Percentiles rank a stretch among this genome's conserved stretches.
Conservation (phyloP, 108 stramenopile genomes). For the Cyclotella sp. region DNA sequence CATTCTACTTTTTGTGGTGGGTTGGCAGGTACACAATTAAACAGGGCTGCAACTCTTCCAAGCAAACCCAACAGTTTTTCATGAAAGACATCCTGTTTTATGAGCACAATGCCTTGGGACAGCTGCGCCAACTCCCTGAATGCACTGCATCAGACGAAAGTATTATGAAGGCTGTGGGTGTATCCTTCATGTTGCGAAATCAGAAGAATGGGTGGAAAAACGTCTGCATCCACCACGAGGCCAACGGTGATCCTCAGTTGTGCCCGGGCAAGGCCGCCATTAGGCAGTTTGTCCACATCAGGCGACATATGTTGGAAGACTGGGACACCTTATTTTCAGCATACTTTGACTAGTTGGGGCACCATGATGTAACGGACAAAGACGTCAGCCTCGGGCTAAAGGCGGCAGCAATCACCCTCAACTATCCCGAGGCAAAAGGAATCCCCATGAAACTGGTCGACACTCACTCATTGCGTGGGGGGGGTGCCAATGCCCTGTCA, state of each 20-base stretch:
- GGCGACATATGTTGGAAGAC: not conserved
- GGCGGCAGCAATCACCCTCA: not conserved
- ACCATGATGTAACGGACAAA: slow-evolving; percentile 2
- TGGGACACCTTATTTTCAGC: slow-evolving; percentile 8
- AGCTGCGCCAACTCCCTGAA: not conserved
- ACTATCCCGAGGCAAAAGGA: slow-evolving; percentile 11
- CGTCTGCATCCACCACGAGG: not conserved
- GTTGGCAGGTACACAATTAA: slow-evolving; percentile 19
- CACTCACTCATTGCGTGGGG: slow-evolving; percentile 8
- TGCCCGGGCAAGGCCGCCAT: not conserved
- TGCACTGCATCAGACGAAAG: not conserved
- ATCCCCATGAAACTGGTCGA: slow-evolving; percentile 19
- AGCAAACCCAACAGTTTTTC: slow-evolving; percentile 6
- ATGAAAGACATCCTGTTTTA: slow-evolving; percentile 13
- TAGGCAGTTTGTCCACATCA: not conserved
- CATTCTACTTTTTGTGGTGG: slow-evolving; percentile 15
- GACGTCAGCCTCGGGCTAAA: slow-evolving; percentile 2
- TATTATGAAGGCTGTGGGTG: not conserved
- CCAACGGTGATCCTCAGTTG: not conserved
- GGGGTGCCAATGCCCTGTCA: slow-evolving; percentile 12
- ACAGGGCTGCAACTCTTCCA: not conserved
- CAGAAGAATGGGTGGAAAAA: not conserved
- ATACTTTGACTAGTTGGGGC: not conserved
- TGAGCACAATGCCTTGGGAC: not conserved
- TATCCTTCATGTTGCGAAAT: not conserved